Conservation (phyloP, 140 eudicot species). For the Oenanthe javanica region DNA sequence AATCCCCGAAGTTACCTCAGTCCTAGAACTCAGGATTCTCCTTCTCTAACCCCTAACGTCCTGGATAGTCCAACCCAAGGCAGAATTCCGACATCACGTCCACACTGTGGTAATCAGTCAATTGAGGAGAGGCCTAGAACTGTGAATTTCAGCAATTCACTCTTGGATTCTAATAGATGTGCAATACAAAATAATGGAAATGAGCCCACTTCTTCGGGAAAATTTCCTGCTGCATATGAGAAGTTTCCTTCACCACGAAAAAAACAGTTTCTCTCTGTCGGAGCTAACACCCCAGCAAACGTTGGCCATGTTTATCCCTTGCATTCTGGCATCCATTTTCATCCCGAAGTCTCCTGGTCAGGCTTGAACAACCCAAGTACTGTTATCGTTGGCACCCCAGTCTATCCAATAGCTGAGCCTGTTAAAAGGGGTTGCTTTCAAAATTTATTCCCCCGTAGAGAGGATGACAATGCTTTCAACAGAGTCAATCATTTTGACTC, state of each 20-base stretch:
- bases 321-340: conserved; percentile 56
- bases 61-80: conserved; percentile 17
- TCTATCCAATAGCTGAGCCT: conserved; percentile 42
- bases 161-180: conserved; percentile 26
- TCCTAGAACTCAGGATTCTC: conserved; percentile 48
- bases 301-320: conserved; percentile 42
- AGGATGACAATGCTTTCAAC: conserved; percentile 23
- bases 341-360: conserved; percentile 27
- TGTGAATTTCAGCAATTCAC: conserved; percentile 17
- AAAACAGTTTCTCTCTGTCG: conserved; percentile 18
- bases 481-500: conserved; percentile 15
- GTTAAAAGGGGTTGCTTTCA: conserved; percentile 31
- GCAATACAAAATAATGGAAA: conserved; percentile 19
- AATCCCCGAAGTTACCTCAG: conserved; percentile 64
- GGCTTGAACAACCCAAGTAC: conserved; percentile 25
- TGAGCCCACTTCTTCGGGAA: conserved; percentile 27
- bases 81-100: conserved; percentile 21
- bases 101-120: conserved; percentile 2
- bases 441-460: conserved; percentile 28
- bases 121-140: conserved; percentile 23
- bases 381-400: conserved; percentile 64
- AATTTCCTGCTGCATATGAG: conserved; percentile 21
- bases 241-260: conserved; percentile 26
- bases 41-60: conserved; percentile 17
- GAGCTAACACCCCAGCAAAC: conserved; percentile 20